These are phyloP conservation scores for Zymoseptoria tritici DNA, from an alignment of 2,329 filamentous ascomycete genomes.

Conservation along the genomic window DNA sequence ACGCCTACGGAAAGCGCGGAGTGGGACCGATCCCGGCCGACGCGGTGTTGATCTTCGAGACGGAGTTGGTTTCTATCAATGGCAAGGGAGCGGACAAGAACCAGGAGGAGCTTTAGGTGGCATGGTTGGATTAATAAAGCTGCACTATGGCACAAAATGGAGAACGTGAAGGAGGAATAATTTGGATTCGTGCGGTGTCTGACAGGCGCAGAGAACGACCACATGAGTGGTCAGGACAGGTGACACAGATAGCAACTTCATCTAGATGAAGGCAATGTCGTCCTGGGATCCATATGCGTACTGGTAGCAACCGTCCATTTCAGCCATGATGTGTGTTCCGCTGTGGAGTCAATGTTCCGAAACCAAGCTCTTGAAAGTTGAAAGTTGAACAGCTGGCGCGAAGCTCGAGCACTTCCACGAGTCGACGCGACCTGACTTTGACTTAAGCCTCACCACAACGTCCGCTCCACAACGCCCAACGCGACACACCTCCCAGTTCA, in stretches of 20 bases:
- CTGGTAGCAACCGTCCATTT: not conserved
- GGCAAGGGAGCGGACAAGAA: constrained; percentile 37
- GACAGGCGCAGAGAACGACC: too few relatives aligned
- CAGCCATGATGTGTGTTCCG: too few relatives aligned
- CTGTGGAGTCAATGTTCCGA: not conserved
- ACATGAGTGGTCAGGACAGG: too few relatives aligned
- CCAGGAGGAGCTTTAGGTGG: constrained; percentile 4
- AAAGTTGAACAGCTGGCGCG: not conserved
- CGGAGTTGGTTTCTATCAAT: constrained; percentile 75
- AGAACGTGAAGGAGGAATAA: not conserved
- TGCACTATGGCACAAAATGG: not conserved
- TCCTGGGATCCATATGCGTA: too few relatives aligned
- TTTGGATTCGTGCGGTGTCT: too few relatives aligned
- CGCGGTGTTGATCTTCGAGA: constrained; percentile 83
- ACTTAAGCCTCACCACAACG: not conserved
- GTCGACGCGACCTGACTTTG: not conserved
- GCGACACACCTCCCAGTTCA: not conserved
- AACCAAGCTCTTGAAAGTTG: not conserved
- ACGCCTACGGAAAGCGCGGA: constrained; percentile 66
- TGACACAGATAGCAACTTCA: too few relatives aligned
- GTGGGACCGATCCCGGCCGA: constrained; percentile 82
- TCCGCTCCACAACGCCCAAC: not conserved
- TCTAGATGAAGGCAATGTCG: too few relatives aligned
- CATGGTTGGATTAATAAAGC: not conserved
- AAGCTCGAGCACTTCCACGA: not conserved